Evolutionary conservation across 805 yeast species (phyloP).

Genomic region (Vanderwaltozyma yarrowii): DNA sequence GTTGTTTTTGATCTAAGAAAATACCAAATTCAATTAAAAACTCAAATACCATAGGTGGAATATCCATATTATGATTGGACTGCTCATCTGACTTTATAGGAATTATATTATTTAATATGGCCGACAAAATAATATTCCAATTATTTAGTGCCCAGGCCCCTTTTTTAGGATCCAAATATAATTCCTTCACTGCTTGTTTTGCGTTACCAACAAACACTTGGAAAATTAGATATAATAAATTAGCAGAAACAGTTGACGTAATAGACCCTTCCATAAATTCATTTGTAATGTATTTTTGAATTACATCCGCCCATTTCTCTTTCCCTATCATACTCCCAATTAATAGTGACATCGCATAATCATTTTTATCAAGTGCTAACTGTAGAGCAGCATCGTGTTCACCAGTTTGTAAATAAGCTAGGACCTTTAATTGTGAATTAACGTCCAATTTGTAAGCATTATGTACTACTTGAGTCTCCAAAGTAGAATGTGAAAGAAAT

Average conservation of each 20-base stretch:
- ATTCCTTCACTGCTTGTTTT: conserved; percentile 40
- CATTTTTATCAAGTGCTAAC: conserved; percentile 48
- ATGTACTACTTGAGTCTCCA: conserved; percentile 4
- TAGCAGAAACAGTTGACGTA: conserved; percentile 27
- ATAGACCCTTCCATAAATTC: conserved; percentile 36
- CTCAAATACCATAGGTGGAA: conserved; percentile 25
- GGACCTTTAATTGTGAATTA: conserved; percentile 23
- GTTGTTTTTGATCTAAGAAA: conserved; percentile 31
- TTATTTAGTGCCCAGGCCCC: conserved; percentile 40
- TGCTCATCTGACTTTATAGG: background rate
- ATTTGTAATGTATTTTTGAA: conserved; percentile 45
- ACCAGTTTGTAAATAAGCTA: conserved; percentile 45
- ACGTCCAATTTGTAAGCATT: conserved; percentile 35
- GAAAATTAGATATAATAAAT: conserved; percentile 44
- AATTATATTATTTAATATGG: conserved; percentile 29
- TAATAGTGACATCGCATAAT: conserved; percentile 70
- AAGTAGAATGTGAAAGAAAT: no score
- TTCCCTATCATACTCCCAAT: conserved; percentile 58
- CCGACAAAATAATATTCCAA: conserved; percentile 41
- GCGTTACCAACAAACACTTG: conserved; percentile 57
- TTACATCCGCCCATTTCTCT: conserved; percentile 47
- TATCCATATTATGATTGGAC: conserved; percentile 2
- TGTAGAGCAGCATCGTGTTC: conserved; percentile 56
- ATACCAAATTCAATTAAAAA: conserved; percentile 44
- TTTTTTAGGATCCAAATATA: conserved; percentile 32